Evolutionary conservation across 257 asterid species (phyloP).

Genomic region (Cynanchum wilfordii): DNA sequence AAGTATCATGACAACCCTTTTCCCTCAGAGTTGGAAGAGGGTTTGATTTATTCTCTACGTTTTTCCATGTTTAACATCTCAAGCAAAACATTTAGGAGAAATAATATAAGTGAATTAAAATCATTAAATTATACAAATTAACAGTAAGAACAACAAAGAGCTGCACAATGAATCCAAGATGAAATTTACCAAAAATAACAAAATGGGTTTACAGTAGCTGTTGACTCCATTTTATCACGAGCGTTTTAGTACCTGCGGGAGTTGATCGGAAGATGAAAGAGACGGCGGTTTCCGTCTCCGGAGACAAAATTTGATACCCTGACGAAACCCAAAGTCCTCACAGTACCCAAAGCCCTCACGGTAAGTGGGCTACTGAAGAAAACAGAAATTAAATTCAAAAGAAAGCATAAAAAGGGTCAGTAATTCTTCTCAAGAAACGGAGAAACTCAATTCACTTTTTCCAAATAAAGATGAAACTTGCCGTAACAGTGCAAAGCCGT

Average conservation of each 20-base stretch:
- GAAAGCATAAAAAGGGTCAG: not conserved
- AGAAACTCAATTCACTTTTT: not conserved
- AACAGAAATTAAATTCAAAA: conserved; percentile 16
- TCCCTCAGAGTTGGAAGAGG: not conserved
- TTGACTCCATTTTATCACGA: not conserved
- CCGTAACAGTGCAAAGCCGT: conserved; percentile 46
- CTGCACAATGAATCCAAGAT: not conserved
- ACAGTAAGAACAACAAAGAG: not conserved
- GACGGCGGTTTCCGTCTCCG: conserved; percentile 12
- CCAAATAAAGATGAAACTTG: conserved; percentile 5
- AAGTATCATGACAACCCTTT: not conserved
- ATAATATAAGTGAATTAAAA: not conserved
- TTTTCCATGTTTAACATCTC: no score
- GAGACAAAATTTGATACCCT: conserved; percentile 35
- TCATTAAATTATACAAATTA: not conserved
- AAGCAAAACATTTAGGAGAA: not conserved
- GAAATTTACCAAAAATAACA: not conserved
- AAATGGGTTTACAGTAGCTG: not conserved
- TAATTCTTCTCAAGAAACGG: not conserved
- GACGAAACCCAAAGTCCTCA: conserved; percentile 37
- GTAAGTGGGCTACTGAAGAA: conserved; percentile 45
- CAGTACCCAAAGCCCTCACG: conserved; percentile 35
- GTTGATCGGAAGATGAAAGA: conserved; percentile 31
- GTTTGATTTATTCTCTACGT: not conserved
- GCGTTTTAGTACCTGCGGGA: conserved; percentile 41